These are phyloP conservation scores for Microthlaspi erraticum DNA, from an alignment of 345 rosid genomes.

Conservation along the genomic window DNA sequence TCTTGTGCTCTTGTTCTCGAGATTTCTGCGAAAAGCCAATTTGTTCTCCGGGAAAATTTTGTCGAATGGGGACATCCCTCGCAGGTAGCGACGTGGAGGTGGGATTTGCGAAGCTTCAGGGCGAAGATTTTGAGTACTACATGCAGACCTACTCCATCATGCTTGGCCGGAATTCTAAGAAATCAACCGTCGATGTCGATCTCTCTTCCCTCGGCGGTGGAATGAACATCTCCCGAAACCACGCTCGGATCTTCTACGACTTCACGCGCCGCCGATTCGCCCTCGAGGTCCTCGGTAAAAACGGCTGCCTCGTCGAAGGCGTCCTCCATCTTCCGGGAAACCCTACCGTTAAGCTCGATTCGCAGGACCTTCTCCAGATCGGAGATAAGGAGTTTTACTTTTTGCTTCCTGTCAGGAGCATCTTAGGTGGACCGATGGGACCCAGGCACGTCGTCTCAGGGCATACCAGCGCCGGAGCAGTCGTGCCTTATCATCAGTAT, in stretches of 20 bases:
- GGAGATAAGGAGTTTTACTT: slow-evolving; percentile 95
- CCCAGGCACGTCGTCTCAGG: slow-evolving; percentile 58
- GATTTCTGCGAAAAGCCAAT: not conserved
- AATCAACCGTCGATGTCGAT: slow-evolving; percentile 91
- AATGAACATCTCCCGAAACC: slow-evolving; percentile 90
- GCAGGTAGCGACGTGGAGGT: slow-evolving; percentile 81
- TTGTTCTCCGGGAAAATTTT: not conserved
- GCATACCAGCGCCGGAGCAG: slow-evolving; percentile 33
- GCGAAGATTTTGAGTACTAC: slow-evolving; percentile 93
- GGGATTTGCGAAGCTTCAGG: slow-evolving; percentile 94
- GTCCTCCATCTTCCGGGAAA: slow-evolving; percentile 92
- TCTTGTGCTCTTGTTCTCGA: not conserved
- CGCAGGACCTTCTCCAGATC: slow-evolving; percentile 87
- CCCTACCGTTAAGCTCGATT: slow-evolving; percentile 84
- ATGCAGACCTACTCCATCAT: slow-evolving; percentile 95
- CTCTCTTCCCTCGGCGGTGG: slow-evolving; percentile 91
- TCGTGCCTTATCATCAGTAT: slow-evolving; percentile 54
- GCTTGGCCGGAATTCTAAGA: slow-evolving; percentile 91
- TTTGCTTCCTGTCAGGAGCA: slow-evolving; percentile 79
- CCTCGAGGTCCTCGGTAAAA: slow-evolving; percentile 89
- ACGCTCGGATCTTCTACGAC: slow-evolving; percentile 92
- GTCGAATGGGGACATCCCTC: not conserved
- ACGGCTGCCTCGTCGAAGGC: slow-evolving; percentile 93
- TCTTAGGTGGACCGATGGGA: slow-evolving; percentile 64
- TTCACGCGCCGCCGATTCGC: slow-evolving; percentile 93